Evolutionary conservation across 2,329 filamentous ascomycete species (phyloP).

Genomic region (Colletotrichum cordylinicola): DNA sequence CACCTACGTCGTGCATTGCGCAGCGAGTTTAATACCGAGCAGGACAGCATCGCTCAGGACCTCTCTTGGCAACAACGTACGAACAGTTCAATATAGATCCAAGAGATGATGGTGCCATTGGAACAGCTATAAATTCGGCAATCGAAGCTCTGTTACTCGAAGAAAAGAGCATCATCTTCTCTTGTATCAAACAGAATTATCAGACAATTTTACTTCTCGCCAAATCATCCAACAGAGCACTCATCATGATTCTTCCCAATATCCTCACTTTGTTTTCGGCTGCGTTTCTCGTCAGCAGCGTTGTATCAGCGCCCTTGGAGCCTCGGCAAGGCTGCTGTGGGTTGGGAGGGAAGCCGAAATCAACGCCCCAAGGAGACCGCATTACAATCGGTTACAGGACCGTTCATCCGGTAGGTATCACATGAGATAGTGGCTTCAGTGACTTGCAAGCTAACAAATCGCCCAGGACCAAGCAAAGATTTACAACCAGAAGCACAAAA

Average conservation of each 20-base stretch:
- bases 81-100: neutral
- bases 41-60: neutral
- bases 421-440: neutral
- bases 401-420: neutral
- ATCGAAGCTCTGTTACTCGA: neutral
- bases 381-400: neutral
- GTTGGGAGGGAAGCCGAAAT: neutral
- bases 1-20: neutral
- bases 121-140: neutral
- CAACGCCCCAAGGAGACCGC: neutral
- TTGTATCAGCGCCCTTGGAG: neutral
- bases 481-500: neutral
- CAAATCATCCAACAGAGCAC: neutral
- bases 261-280: neutral
- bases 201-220: neutral
- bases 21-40: neutral
- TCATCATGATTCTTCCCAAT: neutral
- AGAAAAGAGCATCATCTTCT: neutral
- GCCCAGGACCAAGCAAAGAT: neutral
- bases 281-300: neutral
- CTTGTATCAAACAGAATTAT: neutral
- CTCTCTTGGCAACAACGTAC: neutral
- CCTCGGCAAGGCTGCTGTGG: neutral
- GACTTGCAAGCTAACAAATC: neutral
- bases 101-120: neutral